Percentiles rank a stretch among this genome's conserved stretches.
Evolutionary conservation across 2,329 filamentous ascomycete species (phyloP).

Genomic region (Colletotrichum karsti): DNA sequence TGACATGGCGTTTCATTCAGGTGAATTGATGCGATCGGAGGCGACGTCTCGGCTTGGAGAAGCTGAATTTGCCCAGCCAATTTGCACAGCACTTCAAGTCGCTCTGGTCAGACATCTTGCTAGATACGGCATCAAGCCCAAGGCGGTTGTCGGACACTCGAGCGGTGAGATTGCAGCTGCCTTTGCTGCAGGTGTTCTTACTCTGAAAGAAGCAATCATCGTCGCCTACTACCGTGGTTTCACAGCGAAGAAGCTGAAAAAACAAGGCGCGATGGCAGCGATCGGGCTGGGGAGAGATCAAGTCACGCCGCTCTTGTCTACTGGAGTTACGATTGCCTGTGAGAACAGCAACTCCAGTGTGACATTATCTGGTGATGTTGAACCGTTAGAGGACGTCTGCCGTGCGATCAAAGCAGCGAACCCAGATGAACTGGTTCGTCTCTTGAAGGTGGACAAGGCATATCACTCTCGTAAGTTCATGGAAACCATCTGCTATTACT

Average conservation of each 20-base stretch:
- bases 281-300: slow-evolving; percentile 35
- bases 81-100: slow-evolving; percentile 64
- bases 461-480: slow-evolving; percentile 9
- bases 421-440: background rate
- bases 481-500: too few relatives aligned
- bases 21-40: slow-evolving; percentile 8
- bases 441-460: slow-evolving; percentile 6
- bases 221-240: slow-evolving; percentile 46
- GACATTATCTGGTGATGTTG: slow-evolving; percentile 35
- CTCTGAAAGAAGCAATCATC: slow-evolving; percentile 38
- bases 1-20: background rate
- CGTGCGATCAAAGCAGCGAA: slow-evolving; percentile 33
- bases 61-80: slow-evolving; percentile 49
- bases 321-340: slow-evolving; percentile 21
- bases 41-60: slow-evolving; percentile 28
- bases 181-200: slow-evolving; percentile 41
- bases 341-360: slow-evolving; percentile 33
- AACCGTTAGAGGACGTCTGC: slow-evolving; percentile 34
- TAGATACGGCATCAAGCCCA: slow-evolving; percentile 37
- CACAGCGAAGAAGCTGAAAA: slow-evolving; percentile 19
- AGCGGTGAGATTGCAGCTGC: slow-evolving; percentile 51
- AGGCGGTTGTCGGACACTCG: slow-evolving; percentile 46
- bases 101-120: slow-evolving; percentile 47
- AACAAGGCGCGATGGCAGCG: slow-evolving; percentile 44
- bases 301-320: background rate